Evolutionary conservation across 1,284 basidiomycete genomes (phyloP).

Genomic region (Athelia psychrophila): DNA sequence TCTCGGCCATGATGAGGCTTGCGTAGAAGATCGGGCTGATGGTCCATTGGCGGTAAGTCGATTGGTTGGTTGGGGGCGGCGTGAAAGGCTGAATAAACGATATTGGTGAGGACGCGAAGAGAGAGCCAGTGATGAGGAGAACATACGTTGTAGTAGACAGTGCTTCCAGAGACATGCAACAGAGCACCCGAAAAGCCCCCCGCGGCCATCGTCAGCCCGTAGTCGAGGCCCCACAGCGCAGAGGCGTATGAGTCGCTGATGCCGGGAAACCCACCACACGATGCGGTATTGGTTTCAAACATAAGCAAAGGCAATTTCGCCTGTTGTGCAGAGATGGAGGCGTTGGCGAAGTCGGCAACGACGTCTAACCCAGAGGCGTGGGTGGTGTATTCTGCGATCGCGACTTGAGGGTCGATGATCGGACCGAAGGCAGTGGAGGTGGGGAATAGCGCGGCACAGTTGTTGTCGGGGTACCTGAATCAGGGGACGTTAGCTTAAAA

Average conservation of each 20-base stretch:
- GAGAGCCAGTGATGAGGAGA: slow-evolving; percentile 10
- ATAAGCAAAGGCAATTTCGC: slow-evolving; percentile 37
- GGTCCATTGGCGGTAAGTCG: slow-evolving; percentile 38
- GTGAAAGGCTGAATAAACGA: slow-evolving; percentile 7
- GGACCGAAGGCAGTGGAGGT: slow-evolving; percentile 24
- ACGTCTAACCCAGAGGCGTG: slow-evolving; percentile 36
- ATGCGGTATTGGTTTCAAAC: slow-evolving; percentile 56
- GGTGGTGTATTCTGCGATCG: slow-evolving; percentile 42
- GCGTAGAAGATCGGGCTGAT: slow-evolving; percentile 46
- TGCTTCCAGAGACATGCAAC: slow-evolving; percentile 38
- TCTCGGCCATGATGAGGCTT: slow-evolving; percentile 47
- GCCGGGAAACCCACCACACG: slow-evolving; percentile 55
- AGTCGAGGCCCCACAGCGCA: slow-evolving; percentile 36
- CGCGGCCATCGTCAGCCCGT: slow-evolving; percentile 29
- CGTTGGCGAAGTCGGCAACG: slow-evolving; percentile 35
- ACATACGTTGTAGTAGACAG: slow-evolving; percentile 34
- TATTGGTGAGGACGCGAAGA: slow-evolving; percentile 9
- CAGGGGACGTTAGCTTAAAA: too few relatives aligned
- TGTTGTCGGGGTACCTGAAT: slow-evolving; percentile 31
- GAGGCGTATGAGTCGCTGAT: slow-evolving; percentile 48
- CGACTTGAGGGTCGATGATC: slow-evolving; percentile 33
- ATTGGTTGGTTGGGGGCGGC: slow-evolving; percentile 40
- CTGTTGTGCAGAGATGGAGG: slow-evolving; percentile 24
- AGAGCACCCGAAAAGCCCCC: slow-evolving; percentile 34
- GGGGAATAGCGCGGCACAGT: slow-evolving; percentile 55